phyloP scores from a whole-genome alignment of 495 filamentous ascomycete genomes.

The Penicillium subrubescens region DNA sequence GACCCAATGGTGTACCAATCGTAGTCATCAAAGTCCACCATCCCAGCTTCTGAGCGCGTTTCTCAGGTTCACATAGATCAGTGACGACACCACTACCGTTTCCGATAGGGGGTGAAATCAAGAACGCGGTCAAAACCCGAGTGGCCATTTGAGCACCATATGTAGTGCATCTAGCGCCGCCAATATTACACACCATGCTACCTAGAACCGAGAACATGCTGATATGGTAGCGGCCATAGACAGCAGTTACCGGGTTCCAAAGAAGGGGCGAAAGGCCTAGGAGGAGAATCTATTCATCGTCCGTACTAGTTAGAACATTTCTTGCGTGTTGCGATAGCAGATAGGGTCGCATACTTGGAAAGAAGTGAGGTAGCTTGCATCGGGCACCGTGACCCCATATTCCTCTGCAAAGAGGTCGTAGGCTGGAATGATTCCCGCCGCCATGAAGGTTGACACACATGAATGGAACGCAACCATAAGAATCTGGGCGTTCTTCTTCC shows the following conservation, averaged over 20 bases:
- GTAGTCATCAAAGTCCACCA: conserved; percentile 39
- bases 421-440: conserved; percentile 36
- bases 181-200: conserved; percentile 40
- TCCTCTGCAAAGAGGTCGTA: conserved; percentile 32
- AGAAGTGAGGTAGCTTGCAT: conserved; percentile 36
- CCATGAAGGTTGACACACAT: conserved; percentile 38
- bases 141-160: conserved; percentile 35
- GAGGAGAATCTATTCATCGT: conserved; percentile 28
- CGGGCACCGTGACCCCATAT: conserved; percentile 27
- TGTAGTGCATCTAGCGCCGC: conserved; percentile 31
- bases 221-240: conserved; percentile 36
- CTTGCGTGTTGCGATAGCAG: neutral
- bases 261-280: conserved; percentile 32
- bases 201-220: conserved; percentile 33
- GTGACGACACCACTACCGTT: conserved; percentile 39
- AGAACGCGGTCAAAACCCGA: conserved; percentile 29
- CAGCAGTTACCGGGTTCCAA: conserved; percentile 35
- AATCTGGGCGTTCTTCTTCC: conserved; percentile 40
- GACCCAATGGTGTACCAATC: conserved; percentile 32
- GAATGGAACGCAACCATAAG: conserved; percentile 42
- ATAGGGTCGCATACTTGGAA: conserved; percentile 25
- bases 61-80: conserved; percentile 29
- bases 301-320: neutral
- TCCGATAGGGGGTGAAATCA: conserved; percentile 38
- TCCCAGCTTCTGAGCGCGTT: conserved; percentile 35